These are phyloP conservation scores for Senna tora DNA, from an alignment of 306 rosid species.

Conservation along the genomic window DNA sequence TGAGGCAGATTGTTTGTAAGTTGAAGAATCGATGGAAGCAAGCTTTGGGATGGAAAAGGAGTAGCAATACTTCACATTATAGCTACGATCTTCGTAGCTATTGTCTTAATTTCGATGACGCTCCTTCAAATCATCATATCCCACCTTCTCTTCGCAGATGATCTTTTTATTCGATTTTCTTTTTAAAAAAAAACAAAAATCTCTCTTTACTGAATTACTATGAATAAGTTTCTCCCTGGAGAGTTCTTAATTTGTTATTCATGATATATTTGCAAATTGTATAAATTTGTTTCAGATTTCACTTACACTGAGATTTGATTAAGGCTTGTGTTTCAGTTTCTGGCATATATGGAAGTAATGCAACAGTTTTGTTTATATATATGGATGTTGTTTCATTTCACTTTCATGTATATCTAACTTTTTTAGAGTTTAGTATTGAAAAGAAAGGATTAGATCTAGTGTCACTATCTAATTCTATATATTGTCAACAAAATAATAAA, in stretches of 20 bases:
- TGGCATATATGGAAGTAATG: background rate
- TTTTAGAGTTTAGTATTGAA: no score
- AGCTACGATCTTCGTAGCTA: slow-evolving; percentile 87
- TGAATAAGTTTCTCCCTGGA: slow-evolving; percentile 31
- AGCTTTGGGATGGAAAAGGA: slow-evolving; percentile 48
- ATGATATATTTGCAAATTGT: slow-evolving; percentile 17
- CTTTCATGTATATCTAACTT: background rate
- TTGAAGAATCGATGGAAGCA: slow-evolving; percentile 66
- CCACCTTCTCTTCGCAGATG: slow-evolving; percentile 37
- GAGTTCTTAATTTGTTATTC: slow-evolving; percentile 27
- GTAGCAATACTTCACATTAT: slow-evolving; percentile 35
- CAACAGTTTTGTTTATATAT: background rate
- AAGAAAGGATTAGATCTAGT: no score
- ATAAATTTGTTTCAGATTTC: slow-evolving; percentile 23
- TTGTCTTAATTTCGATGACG: slow-evolving; percentile 85
- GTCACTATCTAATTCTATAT: background rate
- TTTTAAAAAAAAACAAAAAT: no score
- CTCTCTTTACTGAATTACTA: background rate
- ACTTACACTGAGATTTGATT: no score
- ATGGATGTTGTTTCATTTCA: no score
- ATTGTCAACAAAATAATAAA: background rate
- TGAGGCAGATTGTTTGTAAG: slow-evolving; percentile 52
- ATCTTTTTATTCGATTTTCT: background rate
- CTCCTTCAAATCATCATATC: slow-evolving; percentile 39
- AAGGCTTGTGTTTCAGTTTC: background rate